Percentiles rank a stretch among this genome's conserved stretches.
Evolutionary conservation across 306 rosid genomes (phyloP).

Genomic region (Senna siamea): DNA sequence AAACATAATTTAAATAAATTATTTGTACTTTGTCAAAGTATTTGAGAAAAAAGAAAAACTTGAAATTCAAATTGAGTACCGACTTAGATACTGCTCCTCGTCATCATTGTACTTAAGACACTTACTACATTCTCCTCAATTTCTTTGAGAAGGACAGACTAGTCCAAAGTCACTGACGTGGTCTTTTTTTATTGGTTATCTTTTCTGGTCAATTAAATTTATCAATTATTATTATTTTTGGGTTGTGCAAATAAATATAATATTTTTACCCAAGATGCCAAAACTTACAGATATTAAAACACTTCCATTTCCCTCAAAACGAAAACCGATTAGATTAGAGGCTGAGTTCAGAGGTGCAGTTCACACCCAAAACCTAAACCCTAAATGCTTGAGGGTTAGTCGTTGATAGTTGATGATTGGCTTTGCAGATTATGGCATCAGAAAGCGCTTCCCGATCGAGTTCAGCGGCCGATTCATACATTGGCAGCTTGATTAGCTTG

Average conservation of each 20-base stretch:
- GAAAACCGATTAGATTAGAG: constrained; percentile 33
- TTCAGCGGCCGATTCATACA: constrained; percentile 79
- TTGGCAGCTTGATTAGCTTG: constrained; percentile 81
- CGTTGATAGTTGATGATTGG: constrained; percentile 9
- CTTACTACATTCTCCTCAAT: background rate
- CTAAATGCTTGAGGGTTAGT: constrained; percentile 39
- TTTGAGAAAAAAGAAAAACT: too few relatives aligned
- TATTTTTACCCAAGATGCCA: background rate
- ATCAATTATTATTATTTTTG: background rate
- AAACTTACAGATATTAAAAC: background rate
- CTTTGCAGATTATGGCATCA: constrained; percentile 61
- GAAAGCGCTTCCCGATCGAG: constrained; percentile 64
- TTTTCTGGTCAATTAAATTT: background rate
- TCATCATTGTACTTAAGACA: background rate
- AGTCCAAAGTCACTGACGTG: constrained; percentile 7
- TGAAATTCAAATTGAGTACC: too few relatives aligned
- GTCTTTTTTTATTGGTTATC: background rate
- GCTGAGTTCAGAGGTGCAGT: background rate
- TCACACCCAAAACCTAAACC: constrained; percentile 52
- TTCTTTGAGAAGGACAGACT: constrained; percentile 20
- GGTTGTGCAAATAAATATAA: background rate
- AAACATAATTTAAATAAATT: too few relatives aligned
- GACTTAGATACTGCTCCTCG: too few relatives aligned
- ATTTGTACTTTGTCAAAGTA: too few relatives aligned
- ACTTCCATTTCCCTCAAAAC: background rate